Percentiles rank a stretch among this genome's conserved stretches.
Evolutionary conservation across 2,329 filamentous ascomycete species (phyloP).

Genomic region (Aspergillus felis): DNA sequence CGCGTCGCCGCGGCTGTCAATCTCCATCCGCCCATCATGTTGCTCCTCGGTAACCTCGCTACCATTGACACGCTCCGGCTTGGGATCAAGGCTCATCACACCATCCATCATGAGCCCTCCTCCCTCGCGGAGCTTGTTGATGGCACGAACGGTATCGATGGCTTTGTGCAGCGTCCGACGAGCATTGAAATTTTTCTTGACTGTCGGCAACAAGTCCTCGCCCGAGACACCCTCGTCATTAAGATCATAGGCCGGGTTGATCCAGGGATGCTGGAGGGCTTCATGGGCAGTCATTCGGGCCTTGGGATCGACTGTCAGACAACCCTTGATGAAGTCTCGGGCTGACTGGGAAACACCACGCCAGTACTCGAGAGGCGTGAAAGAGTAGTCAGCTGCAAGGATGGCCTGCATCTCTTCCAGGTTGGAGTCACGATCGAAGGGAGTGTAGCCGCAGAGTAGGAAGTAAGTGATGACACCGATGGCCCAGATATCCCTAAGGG

Average conservation of each 20-base stretch:
- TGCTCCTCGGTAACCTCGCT: conserved; percentile 40
- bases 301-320: conserved; percentile 83
- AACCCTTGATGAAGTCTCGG: conserved; percentile 87
- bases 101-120: conserved; percentile 62
- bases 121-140: conserved; percentile 63
- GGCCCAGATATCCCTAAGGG: conserved; percentile 79
- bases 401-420: conserved; percentile 99
- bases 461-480: conserved; percentile 99
- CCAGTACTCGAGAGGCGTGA: conserved; percentile 95
- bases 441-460: conserved; percentile 93
- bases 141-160: conserved; percentile 64
- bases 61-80: conserved; percentile 44
- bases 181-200: conserved; percentile 70
- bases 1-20: conserved; percentile 57
- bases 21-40: conserved; percentile 43
- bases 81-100: conserved; percentile 54
- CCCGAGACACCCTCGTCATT: conserved; percentile 30
- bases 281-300: conserved; percentile 88
- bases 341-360: conserved; percentile 81
- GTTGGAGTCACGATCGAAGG: conserved; percentile 95
- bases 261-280: conserved; percentile 63
- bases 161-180: conserved; percentile 62
- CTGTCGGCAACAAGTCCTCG: conserved; percentile 59
- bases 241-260: conserved; percentile 54
- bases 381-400: conserved; percentile 91